phyloP scores from a whole-genome alignment of 768 basidiomycete genomes.

The Pleurotus citrinopileatus region DNA sequence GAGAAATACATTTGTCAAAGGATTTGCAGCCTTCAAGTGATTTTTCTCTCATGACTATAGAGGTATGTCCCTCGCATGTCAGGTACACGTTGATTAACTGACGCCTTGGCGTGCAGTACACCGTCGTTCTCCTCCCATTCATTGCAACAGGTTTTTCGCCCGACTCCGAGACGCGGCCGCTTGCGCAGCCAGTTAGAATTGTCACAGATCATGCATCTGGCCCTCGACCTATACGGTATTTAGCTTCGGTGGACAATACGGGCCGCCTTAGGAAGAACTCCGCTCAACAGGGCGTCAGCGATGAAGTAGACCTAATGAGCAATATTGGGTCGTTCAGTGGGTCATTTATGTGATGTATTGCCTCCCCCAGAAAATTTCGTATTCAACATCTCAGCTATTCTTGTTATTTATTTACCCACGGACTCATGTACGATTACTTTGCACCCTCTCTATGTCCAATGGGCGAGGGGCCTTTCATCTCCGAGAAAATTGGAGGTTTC shows the following conservation, averaged over 20 bases:
- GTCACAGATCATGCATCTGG: conserved; percentile 27
- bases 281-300: background rate
- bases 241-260: conserved; percentile 22
- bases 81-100: too few relatives aligned
- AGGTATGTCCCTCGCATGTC: conserved; percentile 29
- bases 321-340: conserved; percentile 1
- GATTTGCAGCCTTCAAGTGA: conserved; percentile 33
- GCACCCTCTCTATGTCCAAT: background rate
- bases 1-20: conserved; percentile 33
- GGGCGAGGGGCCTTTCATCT: too few relatives aligned
- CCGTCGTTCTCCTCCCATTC: conserved; percentile 36
- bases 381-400: too few relatives aligned
- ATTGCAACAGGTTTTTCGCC: conserved; percentile 25
- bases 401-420: too few relatives aligned
- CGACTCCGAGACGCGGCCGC: conserved; percentile 19
- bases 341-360: background rate
- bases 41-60: conserved; percentile 34
- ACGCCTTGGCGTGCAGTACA: too few relatives aligned
- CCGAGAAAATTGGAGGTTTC: background rate
- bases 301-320: background rate
- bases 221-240: conserved; percentile 25
- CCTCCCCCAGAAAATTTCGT: too few relatives aligned
- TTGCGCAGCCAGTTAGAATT: conserved; percentile 29
- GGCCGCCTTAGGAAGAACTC: background rate
- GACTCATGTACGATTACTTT: too few relatives aligned